Base-by-base conservation (phyloP, 2,329 filamentous ascomycete species). In the Alternaria consortialis region DNA sequence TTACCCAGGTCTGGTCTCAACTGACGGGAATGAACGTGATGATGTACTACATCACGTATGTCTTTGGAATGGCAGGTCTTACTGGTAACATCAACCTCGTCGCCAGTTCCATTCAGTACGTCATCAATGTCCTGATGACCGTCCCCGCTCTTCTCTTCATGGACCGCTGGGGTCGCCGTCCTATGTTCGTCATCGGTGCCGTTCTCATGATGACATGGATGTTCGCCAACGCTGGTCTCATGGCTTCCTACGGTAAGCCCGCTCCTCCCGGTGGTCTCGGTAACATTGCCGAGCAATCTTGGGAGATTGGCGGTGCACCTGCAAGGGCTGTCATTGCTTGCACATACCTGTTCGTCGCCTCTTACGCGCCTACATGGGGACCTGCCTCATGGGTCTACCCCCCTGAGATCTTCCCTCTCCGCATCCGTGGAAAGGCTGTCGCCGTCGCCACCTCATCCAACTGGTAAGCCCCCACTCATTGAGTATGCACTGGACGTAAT, bases 91-190 rank as follows among this genome's bases (percentile, higher is more conserved):
- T 83, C 54, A 85, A 87, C 37, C 83, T 92, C 8, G 77, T 91
- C 44, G 85, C 90, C 7, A 90, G 88, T 5, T 87, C 86, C 9
- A 91, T 92, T 64, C 88, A 91, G 56, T 92, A 91, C 74, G 84
- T 93, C 69, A 92, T 94, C 82, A 94, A 94, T 76, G 91, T 94
- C 1, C 62, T 89, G 53, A 91, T 92, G 88, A 94, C 92, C 0
- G 76, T 94, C 3, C 90, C 91, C 0, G 91, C 91, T 1, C 84
- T 94, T 25, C 79, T 94, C 58, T 94, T 83, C 81, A 86, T 94
- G 69, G 91, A 95, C 68, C 83, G 84, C 56, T 92, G 90, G 88
- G 92, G 92, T 47, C 91, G 91, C 65, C 91, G 90, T 42, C 82
- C 82, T 1, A 86, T 89, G 5, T 82, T 92, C 36, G 81, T 92